phyloP scores from a whole-genome alignment of 2,329 filamentous ascomycete genomes.

The Didymella lethalis region DNA sequence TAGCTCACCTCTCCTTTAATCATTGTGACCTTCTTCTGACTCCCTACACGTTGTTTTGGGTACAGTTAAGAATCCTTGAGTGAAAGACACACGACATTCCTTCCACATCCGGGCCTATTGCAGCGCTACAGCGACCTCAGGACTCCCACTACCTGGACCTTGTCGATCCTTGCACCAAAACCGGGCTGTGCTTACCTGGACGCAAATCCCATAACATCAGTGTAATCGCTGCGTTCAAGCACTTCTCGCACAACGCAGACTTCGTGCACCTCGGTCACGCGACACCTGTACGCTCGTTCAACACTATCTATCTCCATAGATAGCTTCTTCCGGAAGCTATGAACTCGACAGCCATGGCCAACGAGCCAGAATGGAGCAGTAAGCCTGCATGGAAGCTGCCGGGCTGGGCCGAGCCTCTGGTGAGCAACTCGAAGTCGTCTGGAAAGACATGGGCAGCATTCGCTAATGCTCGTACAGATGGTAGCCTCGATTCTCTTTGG shows the following conservation, averaged over 20 bases:
- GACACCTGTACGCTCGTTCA: conserved; percentile 9
- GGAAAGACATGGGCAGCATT: neutral
- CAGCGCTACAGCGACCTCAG: conserved; percentile 8
- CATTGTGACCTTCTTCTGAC: conserved; percentile 5
- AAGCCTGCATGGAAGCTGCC: conserved; percentile 54
- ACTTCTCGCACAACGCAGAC: neutral
- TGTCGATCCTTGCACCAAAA: conserved; percentile 14
- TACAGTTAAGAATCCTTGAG: neutral
- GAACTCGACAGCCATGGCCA: conserved; percentile 22
- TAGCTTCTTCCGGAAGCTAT: conserved; percentile 1
- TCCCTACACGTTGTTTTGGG: conserved; percentile 2
- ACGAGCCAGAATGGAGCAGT: conserved; percentile 49
- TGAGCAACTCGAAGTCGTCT: conserved; percentile 28
- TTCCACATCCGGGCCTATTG: conserved; percentile 10
- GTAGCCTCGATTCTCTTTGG: conserved; percentile 60
- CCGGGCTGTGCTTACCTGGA: conserved; percentile 16
- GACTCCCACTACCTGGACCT: conserved; percentile 8
- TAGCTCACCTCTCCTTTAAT: conserved; percentile 19
- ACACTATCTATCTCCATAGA: neutral
- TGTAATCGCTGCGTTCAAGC: conserved; percentile 2
- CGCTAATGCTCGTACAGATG: conserved; percentile 48
- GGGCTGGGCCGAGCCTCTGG: conserved; percentile 53
- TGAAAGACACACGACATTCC: conserved; percentile 7
- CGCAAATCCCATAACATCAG: conserved; percentile 11
- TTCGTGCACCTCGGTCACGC: conserved; percentile 7